Percentiles rank a stretch among this genome's conserved stretches.
These are phyloP conservation scores for Camelina laxa DNA, from an alignment of 345 rosid species.

Conservation along the genomic window DNA sequence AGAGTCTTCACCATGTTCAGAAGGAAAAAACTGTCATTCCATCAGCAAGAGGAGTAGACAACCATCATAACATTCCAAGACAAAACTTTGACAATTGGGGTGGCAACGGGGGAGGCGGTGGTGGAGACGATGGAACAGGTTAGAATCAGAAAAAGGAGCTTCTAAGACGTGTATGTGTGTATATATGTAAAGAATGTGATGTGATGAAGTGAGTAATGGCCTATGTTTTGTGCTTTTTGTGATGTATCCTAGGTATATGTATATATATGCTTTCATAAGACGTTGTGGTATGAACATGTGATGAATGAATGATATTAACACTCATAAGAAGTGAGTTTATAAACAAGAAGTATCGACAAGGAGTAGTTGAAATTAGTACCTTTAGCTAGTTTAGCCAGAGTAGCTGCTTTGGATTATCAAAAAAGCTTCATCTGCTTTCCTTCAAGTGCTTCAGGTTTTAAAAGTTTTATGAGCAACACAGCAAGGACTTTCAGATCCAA, in stretches of 20 bases:
- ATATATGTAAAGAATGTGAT: slow-evolving; percentile 6
- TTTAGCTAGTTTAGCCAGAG: neutral
- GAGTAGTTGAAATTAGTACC: neutral
- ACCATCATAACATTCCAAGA: slow-evolving; percentile 60
- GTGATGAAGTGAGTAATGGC: slow-evolving; percentile 1
- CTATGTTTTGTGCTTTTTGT: slow-evolving; percentile 6
- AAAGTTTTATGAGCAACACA: neutral
- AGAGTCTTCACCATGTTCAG: slow-evolving; percentile 31
- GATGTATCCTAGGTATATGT: slow-evolving; percentile 4
- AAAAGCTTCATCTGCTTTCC: slow-evolving; percentile 3
- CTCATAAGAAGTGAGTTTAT: slow-evolving; percentile 1
- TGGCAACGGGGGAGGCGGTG: slow-evolving; percentile 37
- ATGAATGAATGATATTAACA: neutral
- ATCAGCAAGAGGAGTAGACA: slow-evolving; percentile 44
- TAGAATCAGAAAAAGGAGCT: slow-evolving; percentile 24
- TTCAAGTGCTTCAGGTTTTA: neutral
- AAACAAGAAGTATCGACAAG: neutral
- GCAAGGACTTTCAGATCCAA: neutral
- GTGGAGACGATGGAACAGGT: slow-evolving; percentile 38
- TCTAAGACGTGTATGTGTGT: slow-evolving; percentile 14
- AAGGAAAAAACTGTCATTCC: slow-evolving; percentile 30
- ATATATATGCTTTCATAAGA: neutral
- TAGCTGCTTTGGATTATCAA: neutral
- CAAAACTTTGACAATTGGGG: slow-evolving; percentile 50
- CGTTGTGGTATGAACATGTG: neutral